Conservation (phyloP, 192 early-diverging fungal genomes). For the Coemansia sp. region DNA sequence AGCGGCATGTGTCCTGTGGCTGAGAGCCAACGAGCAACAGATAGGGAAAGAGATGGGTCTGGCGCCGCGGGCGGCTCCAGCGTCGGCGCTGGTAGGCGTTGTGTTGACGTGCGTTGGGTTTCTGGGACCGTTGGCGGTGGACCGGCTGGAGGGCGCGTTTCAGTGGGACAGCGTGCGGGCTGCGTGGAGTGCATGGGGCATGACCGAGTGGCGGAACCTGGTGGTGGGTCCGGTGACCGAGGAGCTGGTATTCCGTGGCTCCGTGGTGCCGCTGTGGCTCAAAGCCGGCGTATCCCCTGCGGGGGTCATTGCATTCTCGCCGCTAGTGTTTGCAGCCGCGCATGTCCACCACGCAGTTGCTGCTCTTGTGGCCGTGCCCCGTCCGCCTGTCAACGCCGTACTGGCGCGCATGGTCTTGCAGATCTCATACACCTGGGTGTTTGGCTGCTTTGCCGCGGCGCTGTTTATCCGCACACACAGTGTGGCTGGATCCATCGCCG, state of each 20-base stretch:
- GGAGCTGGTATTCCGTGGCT: constrained; percentile 36
- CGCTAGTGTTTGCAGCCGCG: constrained; percentile 34
- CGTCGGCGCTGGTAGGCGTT: constrained; percentile 11
- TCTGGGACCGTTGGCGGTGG: constrained; percentile 32
- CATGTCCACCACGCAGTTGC: constrained; percentile 32
- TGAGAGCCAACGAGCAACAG: not conserved
- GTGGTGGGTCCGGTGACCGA: constrained; percentile 33
- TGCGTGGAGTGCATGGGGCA: no score
- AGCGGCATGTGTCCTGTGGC: constrained; percentile 1
- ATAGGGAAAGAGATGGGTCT: constrained; percentile 10
- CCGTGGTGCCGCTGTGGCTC: constrained; percentile 28
- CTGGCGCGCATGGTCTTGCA: constrained; percentile 11
- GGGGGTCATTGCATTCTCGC: constrained; percentile 19
- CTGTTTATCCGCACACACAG: constrained; percentile 23
- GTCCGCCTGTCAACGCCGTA: not conserved
- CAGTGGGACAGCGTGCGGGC: not conserved
- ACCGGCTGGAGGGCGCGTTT: constrained; percentile 19
- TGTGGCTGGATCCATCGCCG: constrained; percentile 17
- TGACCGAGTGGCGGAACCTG: constrained; percentile 28
- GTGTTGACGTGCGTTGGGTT: constrained; percentile 16
- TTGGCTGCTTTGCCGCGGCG: constrained; percentile 37
- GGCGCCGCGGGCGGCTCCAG: not conserved
- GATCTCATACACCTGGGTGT: constrained; percentile 34
- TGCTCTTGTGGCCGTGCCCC: not conserved
- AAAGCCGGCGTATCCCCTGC: not conserved